Evolutionary conservation across 257 asterid genomes (phyloP).

Genomic region (Ballota nigra): DNA sequence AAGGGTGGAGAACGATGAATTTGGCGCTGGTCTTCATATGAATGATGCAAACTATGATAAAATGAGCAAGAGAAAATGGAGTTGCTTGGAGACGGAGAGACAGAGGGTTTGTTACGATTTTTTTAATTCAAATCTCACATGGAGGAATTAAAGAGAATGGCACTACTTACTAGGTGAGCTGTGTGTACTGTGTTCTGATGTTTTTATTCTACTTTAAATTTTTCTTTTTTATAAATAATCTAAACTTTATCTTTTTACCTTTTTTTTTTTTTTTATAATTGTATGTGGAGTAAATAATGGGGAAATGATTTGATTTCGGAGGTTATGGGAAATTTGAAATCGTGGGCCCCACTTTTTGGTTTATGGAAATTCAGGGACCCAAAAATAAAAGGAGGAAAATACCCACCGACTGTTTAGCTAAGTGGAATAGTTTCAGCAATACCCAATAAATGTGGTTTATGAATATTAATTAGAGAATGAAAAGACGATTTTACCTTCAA

Average conservation of each 20-base stretch:
- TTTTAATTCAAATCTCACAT: conserved; percentile 13
- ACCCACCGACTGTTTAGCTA: conserved; percentile 24
- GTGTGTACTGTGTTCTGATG: conserved; percentile 10
- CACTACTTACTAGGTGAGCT: conserved; percentile 23
- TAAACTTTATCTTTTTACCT: neutral
- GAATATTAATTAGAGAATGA: neutral
- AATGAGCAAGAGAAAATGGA: neutral
- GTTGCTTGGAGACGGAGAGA: neutral
- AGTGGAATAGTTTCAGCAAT: neutral
- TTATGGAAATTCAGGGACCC: conserved; percentile 20
- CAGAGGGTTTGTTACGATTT: neutral
- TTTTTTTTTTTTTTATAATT: conserved; percentile 1
- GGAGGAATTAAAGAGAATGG: conserved; percentile 24
- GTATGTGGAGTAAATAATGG: conserved; percentile 20
- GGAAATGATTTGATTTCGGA: conserved; percentile 32
- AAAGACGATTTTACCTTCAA: neutral
- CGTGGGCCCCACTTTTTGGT: conserved; percentile 22
- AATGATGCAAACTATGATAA: conserved; percentile 15
- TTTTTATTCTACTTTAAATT: neutral
- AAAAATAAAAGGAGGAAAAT: neutral
- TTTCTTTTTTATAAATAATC: neutral
- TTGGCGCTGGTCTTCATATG: conserved; percentile 68
- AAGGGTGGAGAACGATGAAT: conserved; percentile 67
- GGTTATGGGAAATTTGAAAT: conserved; percentile 22
- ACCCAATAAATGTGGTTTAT: neutral